phyloP scores from a whole-genome alignment of 371 early-diverging fungal species.

The Smittium culicis region DNA sequence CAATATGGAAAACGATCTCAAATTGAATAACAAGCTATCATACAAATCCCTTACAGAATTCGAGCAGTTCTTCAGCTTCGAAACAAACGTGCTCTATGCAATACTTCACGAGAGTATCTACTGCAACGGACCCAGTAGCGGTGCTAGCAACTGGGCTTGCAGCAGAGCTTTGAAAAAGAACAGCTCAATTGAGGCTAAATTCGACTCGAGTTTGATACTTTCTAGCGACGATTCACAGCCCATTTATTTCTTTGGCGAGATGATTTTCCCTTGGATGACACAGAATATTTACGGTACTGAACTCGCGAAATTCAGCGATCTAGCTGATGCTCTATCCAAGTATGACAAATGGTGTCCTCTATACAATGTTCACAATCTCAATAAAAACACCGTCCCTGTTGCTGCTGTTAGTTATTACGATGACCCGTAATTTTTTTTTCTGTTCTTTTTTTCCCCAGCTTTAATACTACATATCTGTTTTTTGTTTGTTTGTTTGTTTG shows the following conservation, averaged over 20 bases:
- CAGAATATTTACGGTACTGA: constrained; percentile 44
- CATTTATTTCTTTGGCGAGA: constrained; percentile 39
- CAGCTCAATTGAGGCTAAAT: background rate
- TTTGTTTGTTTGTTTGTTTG: background rate
- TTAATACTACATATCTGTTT: background rate
- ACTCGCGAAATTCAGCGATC: constrained; percentile 41
- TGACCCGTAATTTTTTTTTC: constrained; percentile 41
- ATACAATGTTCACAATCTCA: constrained; percentile 39
- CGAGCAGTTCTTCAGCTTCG: constrained; percentile 36
- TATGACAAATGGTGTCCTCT: constrained; percentile 41
- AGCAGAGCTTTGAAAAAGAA: constrained; percentile 31
- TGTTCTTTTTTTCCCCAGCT: background rate
- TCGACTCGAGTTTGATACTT: background rate
- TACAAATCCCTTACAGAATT: constrained; percentile 36
- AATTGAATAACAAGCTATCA: constrained; percentile 34
- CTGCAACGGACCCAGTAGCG: constrained; percentile 36
- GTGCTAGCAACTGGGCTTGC: constrained; percentile 50
- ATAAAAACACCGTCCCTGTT: constrained; percentile 39
- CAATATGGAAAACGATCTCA: constrained; percentile 37
- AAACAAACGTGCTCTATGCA: constrained; percentile 50
- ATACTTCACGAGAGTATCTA: constrained; percentile 58
- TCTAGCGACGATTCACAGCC: background rate
- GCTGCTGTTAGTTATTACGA: constrained; percentile 59
- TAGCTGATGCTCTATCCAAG: constrained; percentile 47
- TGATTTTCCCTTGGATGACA: constrained; percentile 60